Percentiles rank a stretch among this genome's conserved stretches.
Evolutionary conservation across 2,329 filamentous ascomycete genomes (phyloP).

Genomic region (Ophiosphaerella narmari): DNA sequence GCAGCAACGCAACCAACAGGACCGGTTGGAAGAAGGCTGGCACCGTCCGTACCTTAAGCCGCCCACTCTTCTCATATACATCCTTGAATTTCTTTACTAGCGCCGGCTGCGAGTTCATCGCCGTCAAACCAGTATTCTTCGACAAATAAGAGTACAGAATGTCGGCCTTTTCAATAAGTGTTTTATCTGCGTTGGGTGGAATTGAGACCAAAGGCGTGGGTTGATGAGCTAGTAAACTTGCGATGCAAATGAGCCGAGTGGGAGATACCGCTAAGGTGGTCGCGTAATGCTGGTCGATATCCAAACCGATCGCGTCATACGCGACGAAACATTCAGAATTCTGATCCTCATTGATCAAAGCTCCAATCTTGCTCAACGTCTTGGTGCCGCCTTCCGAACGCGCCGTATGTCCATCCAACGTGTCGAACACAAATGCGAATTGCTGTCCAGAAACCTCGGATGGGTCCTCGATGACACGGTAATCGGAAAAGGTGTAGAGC

Average conservation of each 20-base stretch:
- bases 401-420: constrained; percentile 24
- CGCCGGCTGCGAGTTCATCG: constrained; percentile 12
- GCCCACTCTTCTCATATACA: constrained; percentile 12
- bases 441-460: constrained; percentile 16
- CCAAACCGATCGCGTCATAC: constrained; percentile 21
- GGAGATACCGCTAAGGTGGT: constrained; percentile 9
- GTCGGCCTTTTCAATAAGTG: constrained; percentile 14
- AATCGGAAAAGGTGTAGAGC: constrained; percentile 16
- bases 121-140: constrained; percentile 5
- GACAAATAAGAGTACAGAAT: constrained; percentile 9
- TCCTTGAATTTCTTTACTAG: constrained; percentile 8
- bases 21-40: constrained; percentile 8
- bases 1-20: constrained; percentile 10
- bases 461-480: constrained; percentile 22
- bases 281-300: constrained; percentile 22
- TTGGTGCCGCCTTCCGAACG: constrained; percentile 20
- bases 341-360: constrained; percentile 14
- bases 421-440: constrained; percentile 25
- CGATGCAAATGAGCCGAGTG: constrained; percentile 9
- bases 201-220: constrained; percentile 17
- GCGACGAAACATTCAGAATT: constrained; percentile 14
- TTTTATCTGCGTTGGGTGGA: constrained; percentile 8
- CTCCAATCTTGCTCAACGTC: constrained; percentile 16
- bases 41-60: neutral
- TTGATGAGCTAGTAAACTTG: constrained; percentile 27